Conservation (phyloP, 1,284 basidiomycete genomes). For the Entoloma clypeatum region DNA sequence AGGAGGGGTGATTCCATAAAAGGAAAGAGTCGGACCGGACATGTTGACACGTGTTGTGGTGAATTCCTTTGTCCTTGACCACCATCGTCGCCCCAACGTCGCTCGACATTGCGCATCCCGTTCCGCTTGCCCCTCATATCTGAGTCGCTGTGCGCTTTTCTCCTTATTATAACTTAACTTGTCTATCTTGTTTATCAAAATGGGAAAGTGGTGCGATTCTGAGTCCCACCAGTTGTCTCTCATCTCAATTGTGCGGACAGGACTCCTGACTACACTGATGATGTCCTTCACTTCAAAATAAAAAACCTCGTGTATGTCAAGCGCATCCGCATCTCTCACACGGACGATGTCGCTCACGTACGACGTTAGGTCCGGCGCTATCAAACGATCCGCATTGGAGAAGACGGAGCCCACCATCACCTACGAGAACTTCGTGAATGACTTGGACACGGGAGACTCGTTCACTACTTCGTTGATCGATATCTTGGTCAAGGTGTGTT, state of each 20-base stretch:
- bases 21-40: constrained; percentile 21
- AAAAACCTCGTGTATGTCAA: constrained; percentile 63
- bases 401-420: constrained; percentile 54
- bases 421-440: constrained; percentile 68
- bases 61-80: constrained; percentile 28
- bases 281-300: constrained; percentile 64
- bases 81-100: constrained; percentile 23
- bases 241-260: constrained; percentile 32
- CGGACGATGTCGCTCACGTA: constrained; percentile 8
- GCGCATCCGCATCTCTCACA: constrained; percentile 1
- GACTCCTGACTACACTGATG: constrained; percentile 65
- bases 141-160: constrained; percentile 8
- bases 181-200: constrained; percentile 23
- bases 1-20: constrained; percentile 21
- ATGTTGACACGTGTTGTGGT: constrained; percentile 34
- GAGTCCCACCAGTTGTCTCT: constrained; percentile 11
- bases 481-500: constrained; percentile 64
- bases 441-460: constrained; percentile 67
- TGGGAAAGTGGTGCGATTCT: constrained; percentile 43
- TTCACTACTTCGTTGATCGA: constrained; percentile 70
- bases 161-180: constrained; percentile 13
- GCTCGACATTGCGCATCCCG: constrained; percentile 14
- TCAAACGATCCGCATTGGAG: constrained; percentile 58
- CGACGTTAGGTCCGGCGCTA: constrained; percentile 53
- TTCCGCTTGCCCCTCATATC: constrained; percentile 10